These are phyloP conservation scores for Anaeramoeba flamelloides DNA, from an alignment of 78 protist species.

Conservation along the genomic window DNA sequence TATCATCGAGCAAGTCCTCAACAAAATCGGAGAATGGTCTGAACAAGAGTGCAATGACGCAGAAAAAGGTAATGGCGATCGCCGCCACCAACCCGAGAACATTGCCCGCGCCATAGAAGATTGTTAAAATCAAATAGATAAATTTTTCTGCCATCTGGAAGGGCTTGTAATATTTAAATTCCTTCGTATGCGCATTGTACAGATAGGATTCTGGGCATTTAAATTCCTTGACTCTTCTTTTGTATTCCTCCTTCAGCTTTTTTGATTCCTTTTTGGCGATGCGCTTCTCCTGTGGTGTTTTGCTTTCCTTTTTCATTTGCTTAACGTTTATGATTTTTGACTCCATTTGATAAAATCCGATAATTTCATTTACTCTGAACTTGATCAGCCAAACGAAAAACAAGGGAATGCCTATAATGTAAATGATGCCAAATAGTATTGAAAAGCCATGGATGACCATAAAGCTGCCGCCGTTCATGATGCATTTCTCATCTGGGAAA, in stretches of 20 bases:
- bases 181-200: not conserved
- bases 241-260: not conserved
- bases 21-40: not conserved
- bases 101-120: not conserved
- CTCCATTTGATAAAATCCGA: not conserved
- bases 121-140: not conserved
- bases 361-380: not conserved
- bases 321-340: not conserved
- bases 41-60: not conserved
- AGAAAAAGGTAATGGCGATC: too few relatives aligned
- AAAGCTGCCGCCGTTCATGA: not conserved
- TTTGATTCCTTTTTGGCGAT: not conserved
- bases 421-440: not conserved
- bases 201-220: not conserved
- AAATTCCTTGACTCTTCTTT: not conserved
- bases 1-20: not conserved
- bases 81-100: not conserved
- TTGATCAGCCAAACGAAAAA: not conserved
- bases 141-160: not conserved
- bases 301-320: not conserved
- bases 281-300: not conserved
- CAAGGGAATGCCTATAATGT: not conserved
- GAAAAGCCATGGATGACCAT: not conserved
- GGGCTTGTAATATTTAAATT: not conserved
- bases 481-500: not conserved